phyloP scores from a whole-genome alignment of 768 basidiomycete species.

The Leccinum boreale region DNA sequence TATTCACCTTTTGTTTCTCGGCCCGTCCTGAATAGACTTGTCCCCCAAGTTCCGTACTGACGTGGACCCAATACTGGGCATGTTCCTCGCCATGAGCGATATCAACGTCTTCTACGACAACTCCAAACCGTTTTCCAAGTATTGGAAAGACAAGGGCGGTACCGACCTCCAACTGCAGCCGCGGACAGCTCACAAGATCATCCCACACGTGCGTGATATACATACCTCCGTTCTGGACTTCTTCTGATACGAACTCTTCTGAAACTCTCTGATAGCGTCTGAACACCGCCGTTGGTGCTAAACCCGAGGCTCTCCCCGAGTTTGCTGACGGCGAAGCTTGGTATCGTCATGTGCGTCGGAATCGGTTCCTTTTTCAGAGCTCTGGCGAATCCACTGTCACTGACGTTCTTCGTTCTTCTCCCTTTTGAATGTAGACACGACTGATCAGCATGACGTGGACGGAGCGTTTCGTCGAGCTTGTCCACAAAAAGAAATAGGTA shows the following conservation, averaged over 20 bases:
- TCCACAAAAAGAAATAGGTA: slow-evolving; percentile 5
- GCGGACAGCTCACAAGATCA: slow-evolving; percentile 31
- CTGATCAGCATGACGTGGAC: slow-evolving; percentile 22
- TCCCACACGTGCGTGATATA: slow-evolving; percentile 37
- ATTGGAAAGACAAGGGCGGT: slow-evolving; percentile 30
- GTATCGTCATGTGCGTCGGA: slow-evolving; percentile 30
- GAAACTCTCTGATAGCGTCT: slow-evolving; percentile 29
- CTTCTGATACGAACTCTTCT: neutral
- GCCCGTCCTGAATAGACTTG: neutral
- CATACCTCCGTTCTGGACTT: neutral
- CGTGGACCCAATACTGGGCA: neutral
- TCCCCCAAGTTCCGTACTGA: slow-evolving; percentile 9
- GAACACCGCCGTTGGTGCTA: slow-evolving; percentile 24
- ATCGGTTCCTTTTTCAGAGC: neutral
- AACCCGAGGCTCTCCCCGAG: slow-evolving; percentile 28
- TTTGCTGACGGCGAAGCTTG: slow-evolving; percentile 33
- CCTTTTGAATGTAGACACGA: slow-evolving; percentile 10
- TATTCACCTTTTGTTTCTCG: neutral
- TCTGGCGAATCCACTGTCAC: neutral
- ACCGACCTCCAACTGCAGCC: slow-evolving; percentile 17
- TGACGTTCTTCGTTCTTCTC: neutral
- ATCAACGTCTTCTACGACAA: slow-evolving; percentile 33
- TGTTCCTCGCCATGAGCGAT: slow-evolving; percentile 10
- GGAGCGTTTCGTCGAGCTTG: slow-evolving; percentile 27
- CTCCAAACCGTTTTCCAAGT: slow-evolving; percentile 35